phyloP scores from a whole-genome alignment of 495 filamentous ascomycete genomes.

The Daldinia decipiens region DNA sequence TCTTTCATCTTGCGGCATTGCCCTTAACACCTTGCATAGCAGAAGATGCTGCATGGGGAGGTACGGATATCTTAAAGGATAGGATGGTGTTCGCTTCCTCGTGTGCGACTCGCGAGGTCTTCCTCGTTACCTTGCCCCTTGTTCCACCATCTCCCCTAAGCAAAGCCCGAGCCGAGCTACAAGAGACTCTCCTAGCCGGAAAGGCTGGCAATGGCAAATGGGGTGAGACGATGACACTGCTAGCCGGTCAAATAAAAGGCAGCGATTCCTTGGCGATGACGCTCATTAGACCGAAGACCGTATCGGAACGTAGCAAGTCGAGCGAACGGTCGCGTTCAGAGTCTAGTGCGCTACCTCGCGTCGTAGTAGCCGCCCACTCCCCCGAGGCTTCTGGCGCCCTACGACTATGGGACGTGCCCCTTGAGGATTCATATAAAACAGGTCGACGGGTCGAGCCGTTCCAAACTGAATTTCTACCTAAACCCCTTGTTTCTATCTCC shows the following conservation, averaged over 20 bases:
- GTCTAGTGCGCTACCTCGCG: conserved; percentile 42
- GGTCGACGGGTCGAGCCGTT: conserved; percentile 64
- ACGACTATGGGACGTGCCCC: conserved; percentile 58
- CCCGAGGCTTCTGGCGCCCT: conserved; percentile 70
- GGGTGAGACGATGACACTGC: conserved; percentile 67
- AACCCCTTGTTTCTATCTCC: conserved; percentile 70
- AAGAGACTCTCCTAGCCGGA: conserved; percentile 54
- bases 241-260: conserved; percentile 68
- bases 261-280: conserved; percentile 75
- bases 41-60: conserved; percentile 63
- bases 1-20: conserved; percentile 68
- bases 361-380: conserved; percentile 66
- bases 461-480: conserved; percentile 70
- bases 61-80: conserved; percentile 67
- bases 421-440: conserved; percentile 52
- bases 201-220: conserved; percentile 65
- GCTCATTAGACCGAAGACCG: conserved; percentile 59
- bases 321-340: conserved; percentile 49
- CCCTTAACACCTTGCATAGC: conserved; percentile 57
- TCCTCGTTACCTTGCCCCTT: conserved; percentile 77
- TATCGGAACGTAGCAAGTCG: conserved; percentile 49
- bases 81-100: conserved; percentile 76
- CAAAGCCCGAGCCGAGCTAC: conserved; percentile 60
- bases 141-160: conserved; percentile 73
- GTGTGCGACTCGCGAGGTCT: conserved; percentile 74